Evolutionary conservation across 2,329 filamentous ascomycete genomes (phyloP), one percentile per base, ranked within the genome.

Genomic region (Sporothrix variecibatus): DNA sequence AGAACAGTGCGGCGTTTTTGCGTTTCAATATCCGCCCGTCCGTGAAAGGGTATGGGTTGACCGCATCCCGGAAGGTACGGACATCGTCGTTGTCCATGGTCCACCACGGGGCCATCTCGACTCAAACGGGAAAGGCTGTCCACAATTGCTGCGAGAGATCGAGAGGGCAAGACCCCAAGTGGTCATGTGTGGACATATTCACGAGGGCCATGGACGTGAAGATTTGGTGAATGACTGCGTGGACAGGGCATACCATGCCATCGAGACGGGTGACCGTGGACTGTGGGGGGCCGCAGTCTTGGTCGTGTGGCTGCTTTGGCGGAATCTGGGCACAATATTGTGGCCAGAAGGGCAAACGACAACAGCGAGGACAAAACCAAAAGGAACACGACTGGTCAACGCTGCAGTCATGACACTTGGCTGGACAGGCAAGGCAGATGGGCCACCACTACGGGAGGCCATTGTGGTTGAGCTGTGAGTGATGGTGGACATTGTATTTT

Each of bases 1-100:
- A 3, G 76, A 76, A 17, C 74, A 62, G 31, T 78, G 75, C 26
- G 77, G 77, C 26, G 62, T 40, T 23, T 79, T 75, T 5, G 79
- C 78, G 3, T 80, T 80, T 28, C 78, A 80, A 43, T 80, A 80
- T 26, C 65, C 68, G 28, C 65, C 71, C 11, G 58, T 73, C 9
- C 65, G 65, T 8, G 17, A 31, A 17, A 8, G 56, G 23, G 49
- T 73, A 9, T 75, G 74, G 74, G 28, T 9, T 0, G 67, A 46
- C 28, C 31, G 17, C 23, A 68, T 75, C 7, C 67, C 74, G 9
- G 34, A 28, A 11, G 49, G 51, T 9, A 73, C 74, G 3, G 74
- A 75, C 28, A 53, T 75, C 8, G 62, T 75, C 3, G 43, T 75
- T 15, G 23, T 28, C n/a, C 73, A 75, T 53, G 73, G 73, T 11